Conservation (phyloP, 2,329 filamentous ascomycete genomes). For the Kalmusia sp. region DNA sequence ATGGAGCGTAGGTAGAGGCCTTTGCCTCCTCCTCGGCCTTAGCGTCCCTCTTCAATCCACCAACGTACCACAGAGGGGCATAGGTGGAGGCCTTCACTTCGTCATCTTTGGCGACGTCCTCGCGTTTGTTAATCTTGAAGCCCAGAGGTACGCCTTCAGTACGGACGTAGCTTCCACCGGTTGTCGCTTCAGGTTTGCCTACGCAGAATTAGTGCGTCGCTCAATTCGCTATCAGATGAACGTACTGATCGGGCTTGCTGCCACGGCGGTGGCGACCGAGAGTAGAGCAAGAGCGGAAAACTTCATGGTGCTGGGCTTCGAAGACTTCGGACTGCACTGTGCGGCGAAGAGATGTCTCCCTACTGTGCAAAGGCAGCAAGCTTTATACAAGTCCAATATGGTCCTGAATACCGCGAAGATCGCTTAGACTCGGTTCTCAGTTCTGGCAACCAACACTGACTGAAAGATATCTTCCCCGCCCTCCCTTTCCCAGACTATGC, state of each 20-base stretch:
- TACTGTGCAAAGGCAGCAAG: neutral
- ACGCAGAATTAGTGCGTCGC: neutral
- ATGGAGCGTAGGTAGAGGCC: too few species aligned
- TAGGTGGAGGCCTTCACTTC: too few species aligned
- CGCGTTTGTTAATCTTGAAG: slow-evolving; percentile 11
- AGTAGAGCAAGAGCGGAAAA: neutral
- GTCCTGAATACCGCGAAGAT: too few species aligned
- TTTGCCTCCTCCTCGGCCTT: too few species aligned
- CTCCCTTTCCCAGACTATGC: neutral
- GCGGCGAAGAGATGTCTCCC: neutral
- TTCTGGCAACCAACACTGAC: neutral
- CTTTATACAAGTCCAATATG: neutral
- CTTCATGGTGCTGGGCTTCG: slow-evolving; percentile 2
- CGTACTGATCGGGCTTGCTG: neutral
- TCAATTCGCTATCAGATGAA: neutral
- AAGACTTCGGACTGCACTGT: neutral
- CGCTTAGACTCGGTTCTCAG: neutral
- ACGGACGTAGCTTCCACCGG: neutral
- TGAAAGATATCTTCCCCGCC: neutral
- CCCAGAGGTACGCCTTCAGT: slow-evolving; percentile 1
- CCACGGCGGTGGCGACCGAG: neutral
- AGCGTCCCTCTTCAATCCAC: too few species aligned
- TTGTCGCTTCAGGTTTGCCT: neutral
- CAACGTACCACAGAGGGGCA: too few species aligned
- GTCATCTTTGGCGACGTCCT: too few species aligned